These are phyloP conservation scores for Sporodiniella umbellata DNA, from an alignment of 371 early-diverging fungal species.

Conservation along the genomic window DNA sequence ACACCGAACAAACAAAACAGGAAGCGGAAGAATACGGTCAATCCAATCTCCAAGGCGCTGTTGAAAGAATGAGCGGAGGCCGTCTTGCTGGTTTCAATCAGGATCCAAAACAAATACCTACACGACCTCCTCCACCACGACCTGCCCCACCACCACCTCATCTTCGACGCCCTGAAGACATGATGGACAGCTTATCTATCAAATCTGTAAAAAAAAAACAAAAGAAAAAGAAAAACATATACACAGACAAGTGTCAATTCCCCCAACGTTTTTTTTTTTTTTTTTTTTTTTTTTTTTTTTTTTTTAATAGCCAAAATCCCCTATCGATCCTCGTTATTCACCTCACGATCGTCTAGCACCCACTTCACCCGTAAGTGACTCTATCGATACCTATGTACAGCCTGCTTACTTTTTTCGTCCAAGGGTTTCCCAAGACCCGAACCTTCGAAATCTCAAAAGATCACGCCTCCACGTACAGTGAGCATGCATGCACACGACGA, in stretches of 20 bases:
- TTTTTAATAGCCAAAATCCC: slow-evolving; percentile 9
- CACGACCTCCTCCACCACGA: slow-evolving; percentile 19
- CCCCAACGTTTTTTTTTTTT: not conserved
- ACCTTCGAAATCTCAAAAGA: not conserved
- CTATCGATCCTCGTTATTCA: slow-evolving; percentile 15
- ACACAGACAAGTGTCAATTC: too few relatives aligned
- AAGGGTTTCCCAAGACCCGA: not conserved
- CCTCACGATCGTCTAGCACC: slow-evolving; percentile 14
- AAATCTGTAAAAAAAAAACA: slow-evolving; percentile 5
- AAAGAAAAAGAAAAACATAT: too few relatives aligned
- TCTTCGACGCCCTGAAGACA: slow-evolving; percentile 8
- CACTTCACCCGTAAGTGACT: slow-evolving; percentile 22
- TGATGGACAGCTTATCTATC: slow-evolving; percentile 32
- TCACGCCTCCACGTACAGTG: slow-evolving; percentile 21
- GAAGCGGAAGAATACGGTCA: slow-evolving; percentile 51
- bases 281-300: not conserved
- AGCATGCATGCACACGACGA: slow-evolving; percentile 30
- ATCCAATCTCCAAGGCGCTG: slow-evolving; percentile 32
- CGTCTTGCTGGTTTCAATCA: slow-evolving; percentile 43
- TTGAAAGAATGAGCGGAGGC: slow-evolving; percentile 41
- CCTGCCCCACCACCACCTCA: slow-evolving; percentile 28
- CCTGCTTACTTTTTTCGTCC: not conserved
- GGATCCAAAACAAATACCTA: slow-evolving; percentile 8
- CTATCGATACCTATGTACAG: not conserved
- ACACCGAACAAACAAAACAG: slow-evolving; percentile 74